Percentiles rank a stretch among this genome's conserved stretches.
These are phyloP conservation scores for Obba rivulosa DNA, from an alignment of 768 basidiomycete species.

Conservation along the genomic window DNA sequence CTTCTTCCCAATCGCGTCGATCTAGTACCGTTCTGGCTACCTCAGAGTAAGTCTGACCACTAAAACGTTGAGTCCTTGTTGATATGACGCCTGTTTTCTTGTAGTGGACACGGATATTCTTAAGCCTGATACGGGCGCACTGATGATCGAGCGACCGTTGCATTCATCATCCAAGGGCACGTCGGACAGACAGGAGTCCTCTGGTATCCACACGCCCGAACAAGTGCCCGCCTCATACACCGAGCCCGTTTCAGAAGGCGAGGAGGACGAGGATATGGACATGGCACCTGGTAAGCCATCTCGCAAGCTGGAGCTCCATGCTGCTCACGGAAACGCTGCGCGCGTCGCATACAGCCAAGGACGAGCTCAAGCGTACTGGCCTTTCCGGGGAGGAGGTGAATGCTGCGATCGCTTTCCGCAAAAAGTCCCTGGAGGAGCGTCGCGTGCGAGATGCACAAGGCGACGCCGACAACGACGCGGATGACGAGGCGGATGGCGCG, in stretches of 20 bases:
- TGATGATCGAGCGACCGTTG: slow-evolving; percentile 70
- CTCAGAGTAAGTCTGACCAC: slow-evolving; percentile 61
- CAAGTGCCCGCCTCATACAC: slow-evolving; percentile 43
- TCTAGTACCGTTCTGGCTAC: slow-evolving; percentile 97
- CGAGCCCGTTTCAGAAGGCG: slow-evolving; percentile 94
- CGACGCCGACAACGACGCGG: slow-evolving; percentile 20
- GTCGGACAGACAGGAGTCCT: slow-evolving; percentile 29
- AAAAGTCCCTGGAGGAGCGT: slow-evolving; percentile 52
- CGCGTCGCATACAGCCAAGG: slow-evolving; percentile 34
- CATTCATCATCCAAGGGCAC: slow-evolving; percentile 41
- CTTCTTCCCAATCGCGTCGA: slow-evolving; percentile 89
- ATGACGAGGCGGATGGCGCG: slow-evolving; percentile 24
- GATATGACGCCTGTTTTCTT: background rate
- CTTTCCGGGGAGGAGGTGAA: slow-evolving; percentile 69
- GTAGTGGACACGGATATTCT: slow-evolving; percentile 95
- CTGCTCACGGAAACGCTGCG: background rate
- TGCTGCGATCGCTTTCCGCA: slow-evolving; percentile 83
- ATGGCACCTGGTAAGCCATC: slow-evolving; percentile 43
- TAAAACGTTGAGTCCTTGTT: background rate
- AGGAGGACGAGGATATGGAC: slow-evolving; percentile 77
- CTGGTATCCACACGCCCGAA: slow-evolving; percentile 39
- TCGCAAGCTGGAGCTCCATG: background rate
- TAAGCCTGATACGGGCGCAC: slow-evolving; percentile 75
- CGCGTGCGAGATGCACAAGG: slow-evolving; percentile 15
- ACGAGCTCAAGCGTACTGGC: slow-evolving; percentile 80